Evolutionary conservation across 2,329 filamentous ascomycete species (phyloP).

Genomic region (Colletotrichum sp.): DNA sequence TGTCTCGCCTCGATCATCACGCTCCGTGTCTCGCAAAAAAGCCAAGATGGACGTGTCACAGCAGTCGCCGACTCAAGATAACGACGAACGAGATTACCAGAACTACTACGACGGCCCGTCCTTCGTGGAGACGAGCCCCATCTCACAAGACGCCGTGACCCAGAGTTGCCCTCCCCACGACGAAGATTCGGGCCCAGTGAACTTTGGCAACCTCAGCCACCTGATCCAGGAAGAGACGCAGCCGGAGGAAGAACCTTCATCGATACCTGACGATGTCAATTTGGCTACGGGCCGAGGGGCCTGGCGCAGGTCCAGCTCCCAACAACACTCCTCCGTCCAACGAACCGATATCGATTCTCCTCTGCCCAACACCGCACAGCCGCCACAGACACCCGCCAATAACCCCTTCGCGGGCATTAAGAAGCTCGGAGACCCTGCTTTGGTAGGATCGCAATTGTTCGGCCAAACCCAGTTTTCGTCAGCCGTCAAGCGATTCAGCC

Average conservation of each 20-base stretch:
- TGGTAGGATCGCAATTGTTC: slow-evolving; percentile 57
- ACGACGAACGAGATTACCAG: slow-evolving; percentile 60
- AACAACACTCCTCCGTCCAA: slow-evolving; percentile 30
- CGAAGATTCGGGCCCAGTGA: slow-evolving; percentile 56
- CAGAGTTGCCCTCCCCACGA: slow-evolving; percentile 43
- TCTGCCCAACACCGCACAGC: slow-evolving; percentile 27
- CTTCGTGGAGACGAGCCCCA: slow-evolving; percentile 19
- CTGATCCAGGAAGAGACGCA: slow-evolving; percentile 44
- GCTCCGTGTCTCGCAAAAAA: neutral
- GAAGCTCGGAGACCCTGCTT: slow-evolving; percentile 35
- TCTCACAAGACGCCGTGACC: slow-evolving; percentile 23
- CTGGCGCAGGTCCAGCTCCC: slow-evolving; percentile 42
- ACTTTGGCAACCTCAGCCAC: slow-evolving; percentile 44
- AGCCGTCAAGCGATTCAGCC: slow-evolving; percentile 53
- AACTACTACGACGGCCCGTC: slow-evolving; percentile 29
- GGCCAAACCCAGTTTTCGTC: slow-evolving; percentile 61
- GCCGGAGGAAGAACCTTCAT: slow-evolving; percentile 41
- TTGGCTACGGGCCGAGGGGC: slow-evolving; percentile 41
- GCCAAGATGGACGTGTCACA: slow-evolving; percentile 52
- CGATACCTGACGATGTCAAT: slow-evolving; percentile 32
- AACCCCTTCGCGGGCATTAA: slow-evolving; percentile 52
- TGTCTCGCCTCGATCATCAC: slow-evolving; percentile 16
- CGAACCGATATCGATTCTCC: slow-evolving; percentile 30
- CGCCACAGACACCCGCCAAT: slow-evolving; percentile 56
- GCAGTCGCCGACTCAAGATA: slow-evolving; percentile 61